Base-by-base conservation (phyloP, 352 stramenopile species). In the Globisporangium paroecandrum region DNA sequence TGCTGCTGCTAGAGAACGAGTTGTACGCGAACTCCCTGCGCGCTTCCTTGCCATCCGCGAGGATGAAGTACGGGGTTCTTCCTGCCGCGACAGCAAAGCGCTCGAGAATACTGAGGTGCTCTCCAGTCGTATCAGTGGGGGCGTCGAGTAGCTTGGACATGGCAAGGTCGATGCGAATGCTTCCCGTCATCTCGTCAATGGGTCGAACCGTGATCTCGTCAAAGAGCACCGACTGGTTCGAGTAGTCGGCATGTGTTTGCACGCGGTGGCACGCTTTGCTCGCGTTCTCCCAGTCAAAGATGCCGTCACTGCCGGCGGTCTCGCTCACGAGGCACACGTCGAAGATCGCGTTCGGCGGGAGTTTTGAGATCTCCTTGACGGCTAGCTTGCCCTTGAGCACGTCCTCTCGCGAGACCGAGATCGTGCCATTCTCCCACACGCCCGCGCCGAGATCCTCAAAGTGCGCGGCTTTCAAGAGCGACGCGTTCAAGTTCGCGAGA, bases 281-380 rank as follows among this genome's bases (percentile, higher is more conserved):
- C 41, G 65, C 75, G n/a, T 64, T 71, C 6, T 71, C 58, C 75
- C 80, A 87, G 9, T 76, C 73, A 59, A 95, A 88, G 27, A 95
- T 76, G 6, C 85, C 87, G 4, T 85, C 76, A 56, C 83, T 92
- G 7, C 70, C 80, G 5, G 81, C 76, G 7, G 85, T 95, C 61
- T 95, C 87, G 59, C 76, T 78, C 15, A 90, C 83, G 18, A 93
- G 53, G 32, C 87, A 95, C 13, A 93, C 58, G 55, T 95, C 87
- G 69, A 93, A 93, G 0, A 90, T 47, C 3, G 77, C 84, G 25
- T 90, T 89, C 2, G 82, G 70, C 2, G 80, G 77, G 10, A 93
- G 69, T 27, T 89, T 87, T 13, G 84, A 73, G 27, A 95, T 77
- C 54, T 78, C 69, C 72, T 92, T 95, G 65, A 79, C 69, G 0